Percentiles rank a stretch among this genome's conserved stretches.
Conservation (phyloP, 768 basidiomycete species). For the Mycena leptocephala region DNA sequence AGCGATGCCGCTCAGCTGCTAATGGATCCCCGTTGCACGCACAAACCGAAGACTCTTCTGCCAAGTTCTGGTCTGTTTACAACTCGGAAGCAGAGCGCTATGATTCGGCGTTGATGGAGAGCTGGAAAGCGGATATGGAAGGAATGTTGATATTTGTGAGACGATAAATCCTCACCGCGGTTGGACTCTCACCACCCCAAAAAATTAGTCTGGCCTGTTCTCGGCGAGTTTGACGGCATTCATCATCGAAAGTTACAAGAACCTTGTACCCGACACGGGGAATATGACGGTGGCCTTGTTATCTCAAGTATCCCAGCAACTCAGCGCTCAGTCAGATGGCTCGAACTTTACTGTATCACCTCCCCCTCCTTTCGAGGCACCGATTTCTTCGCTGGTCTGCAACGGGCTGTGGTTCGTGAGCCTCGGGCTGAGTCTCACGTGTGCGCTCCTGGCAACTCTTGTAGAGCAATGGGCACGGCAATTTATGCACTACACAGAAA, state of each 20-base stretch:
- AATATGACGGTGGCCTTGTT: slow-evolving; percentile 21
- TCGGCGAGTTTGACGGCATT: slow-evolving; percentile 43
- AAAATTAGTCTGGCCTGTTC: slow-evolving; percentile 40
- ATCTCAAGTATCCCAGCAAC: slow-evolving; percentile 32
- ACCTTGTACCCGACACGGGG: slow-evolving; percentile 26
- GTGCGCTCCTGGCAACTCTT: slow-evolving; percentile 22
- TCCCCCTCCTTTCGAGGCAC: neutral
- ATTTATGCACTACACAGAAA: slow-evolving; percentile 11
- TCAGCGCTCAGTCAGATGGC: slow-evolving; percentile 27
- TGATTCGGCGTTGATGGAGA: slow-evolving; percentile 33
- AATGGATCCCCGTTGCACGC: neutral
- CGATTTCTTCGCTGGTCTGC: neutral
- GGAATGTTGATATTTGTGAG: slow-evolving; percentile 40
- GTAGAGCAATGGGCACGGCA: slow-evolving; percentile 27
- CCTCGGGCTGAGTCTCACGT: slow-evolving; percentile 16
- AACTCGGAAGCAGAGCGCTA: slow-evolving; percentile 38
- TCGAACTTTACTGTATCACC: slow-evolving; percentile 9
- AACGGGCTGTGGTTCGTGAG: slow-evolving; percentile 28
- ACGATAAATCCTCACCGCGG: neutral
- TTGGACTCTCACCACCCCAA: neutral
- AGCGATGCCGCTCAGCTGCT: neutral
- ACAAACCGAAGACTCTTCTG: slow-evolving; percentile 20
- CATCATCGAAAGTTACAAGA: slow-evolving; percentile 41
- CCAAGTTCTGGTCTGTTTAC: slow-evolving; percentile 40
- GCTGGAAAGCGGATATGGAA: slow-evolving; percentile 41